These are phyloP conservation scores for Leccinum boreale DNA, from an alignment of 768 basidiomycete genomes.

Conservation along the genomic window DNA sequence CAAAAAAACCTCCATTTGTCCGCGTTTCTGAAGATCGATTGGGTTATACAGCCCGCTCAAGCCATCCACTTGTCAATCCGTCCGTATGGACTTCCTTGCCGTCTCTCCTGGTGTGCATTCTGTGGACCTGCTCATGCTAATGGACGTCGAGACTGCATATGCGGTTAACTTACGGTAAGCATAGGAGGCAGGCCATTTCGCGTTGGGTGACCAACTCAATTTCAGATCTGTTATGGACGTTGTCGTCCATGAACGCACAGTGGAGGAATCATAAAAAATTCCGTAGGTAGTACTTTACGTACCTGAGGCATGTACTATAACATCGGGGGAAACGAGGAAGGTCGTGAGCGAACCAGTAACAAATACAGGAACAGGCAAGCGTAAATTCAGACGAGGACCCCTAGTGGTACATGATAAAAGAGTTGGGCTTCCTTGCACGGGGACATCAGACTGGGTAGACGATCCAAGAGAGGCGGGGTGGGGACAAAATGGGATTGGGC, in stretches of 20 bases:
- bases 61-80: constrained; percentile 82
- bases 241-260: constrained; percentile 56
- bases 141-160: constrained; percentile 71
- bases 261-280: constrained; percentile 2
- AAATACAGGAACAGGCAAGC: constrained; percentile 23
- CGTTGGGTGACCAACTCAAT: background rate
- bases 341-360: constrained; percentile 12
- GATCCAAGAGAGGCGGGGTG: background rate
- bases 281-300: constrained; percentile 13
- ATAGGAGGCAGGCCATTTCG: background rate
- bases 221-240: constrained; percentile 71
- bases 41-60: constrained; percentile 56
- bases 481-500: background rate
- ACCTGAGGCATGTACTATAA: constrained; percentile 10
- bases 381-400: constrained; percentile 10
- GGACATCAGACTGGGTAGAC: background rate
- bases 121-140: constrained; percentile 67
- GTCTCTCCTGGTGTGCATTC: constrained; percentile 77
- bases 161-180: constrained; percentile 70
- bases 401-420: constrained; percentile 20
- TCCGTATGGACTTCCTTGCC: constrained; percentile 82
- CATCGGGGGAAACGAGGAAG: constrained; percentile 1
- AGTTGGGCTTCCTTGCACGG: constrained; percentile 8
- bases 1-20: background rate
- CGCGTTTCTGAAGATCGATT: background rate